phyloP scores from a whole-genome alignment of 1,284 basidiomycete species.

The Coniferiporia sulphurascens region DNA sequence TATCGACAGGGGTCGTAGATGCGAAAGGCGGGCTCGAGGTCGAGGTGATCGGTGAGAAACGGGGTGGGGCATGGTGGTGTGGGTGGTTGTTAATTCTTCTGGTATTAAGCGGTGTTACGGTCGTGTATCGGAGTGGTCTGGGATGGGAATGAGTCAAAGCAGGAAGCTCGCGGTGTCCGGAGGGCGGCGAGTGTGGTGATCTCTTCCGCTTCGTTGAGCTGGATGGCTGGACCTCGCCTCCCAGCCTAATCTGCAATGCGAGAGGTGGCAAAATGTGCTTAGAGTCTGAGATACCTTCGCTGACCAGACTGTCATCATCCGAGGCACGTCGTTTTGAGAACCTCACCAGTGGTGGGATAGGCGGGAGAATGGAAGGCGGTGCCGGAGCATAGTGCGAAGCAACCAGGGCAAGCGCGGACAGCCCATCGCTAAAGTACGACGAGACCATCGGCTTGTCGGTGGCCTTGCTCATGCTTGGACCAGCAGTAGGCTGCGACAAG shows the following conservation, averaged over 20 bases:
- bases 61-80: background rate
- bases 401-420: conserved; percentile 46
- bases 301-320: background rate
- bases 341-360: conserved; percentile 11
- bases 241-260: background rate
- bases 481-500: conserved; percentile 23
- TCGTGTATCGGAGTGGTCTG: background rate
- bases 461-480: conserved; percentile 16
- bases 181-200: background rate
- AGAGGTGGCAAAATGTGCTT: background rate
- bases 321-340: background rate
- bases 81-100: background rate
- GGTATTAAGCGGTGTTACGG: background rate
- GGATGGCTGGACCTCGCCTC: background rate
- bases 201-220: conserved; percentile 1
- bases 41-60: background rate
- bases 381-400: conserved; percentile 39
- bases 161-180: background rate
- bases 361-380: conserved; percentile 9
- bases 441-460: conserved; percentile 14
- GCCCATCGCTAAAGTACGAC: conserved; percentile 25
- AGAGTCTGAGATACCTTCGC: background rate
- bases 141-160: background rate
- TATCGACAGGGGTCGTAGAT: background rate
- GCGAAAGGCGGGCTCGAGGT: background rate